Base-by-base conservation (phyloP, 306 rosid species). In the Sindora glabra region DNA sequence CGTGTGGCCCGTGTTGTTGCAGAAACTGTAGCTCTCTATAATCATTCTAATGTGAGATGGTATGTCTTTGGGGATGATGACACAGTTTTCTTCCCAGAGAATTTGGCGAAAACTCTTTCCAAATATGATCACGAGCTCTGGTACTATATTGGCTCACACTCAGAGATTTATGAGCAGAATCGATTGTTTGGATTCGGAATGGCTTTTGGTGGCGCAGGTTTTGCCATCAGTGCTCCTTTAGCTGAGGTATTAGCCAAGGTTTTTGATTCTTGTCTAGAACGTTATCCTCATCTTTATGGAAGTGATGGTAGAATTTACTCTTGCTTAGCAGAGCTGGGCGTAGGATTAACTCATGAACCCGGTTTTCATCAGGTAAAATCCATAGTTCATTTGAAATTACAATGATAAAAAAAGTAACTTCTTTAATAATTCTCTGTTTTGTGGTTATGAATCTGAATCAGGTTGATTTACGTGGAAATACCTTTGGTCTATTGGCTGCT, bases 361-460 rank as follows among this genome's bases (percentile, higher is more conserved):
- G 96, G 96, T 15, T 91, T 91, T 54, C 98, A 91, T 62, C 96
- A 91, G 89, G 95, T 86, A 77, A 45, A n/a, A n/a, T n/a, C n/a
- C 5, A 15, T 27, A 29, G 29, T 13, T 62, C 12, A 19, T 50
- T 66, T 57, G 16, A 37, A 48, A 64, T 27, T n/a, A n/a, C n/a
- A n/a, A n/a, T n/a, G n/a, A n/a, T n/a, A n/a, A n/a, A n/a, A n/a
- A n/a, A n/a, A n/a, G 1, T 29, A 29, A 4, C 34, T 9, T 29
- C 34, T 29, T 29, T 29, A 53, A 71, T 30, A 15, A 47, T 55
- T 25, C 32, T 44, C 10, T 29, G 9, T 30, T 63, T 37, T 55
- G 9, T 70, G 58, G 5, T 44, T 63, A 10, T 54, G 71, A 42
- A 64, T 59, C 22, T 49, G 52, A 19, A 46, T 16, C 55, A 89